Base-by-base conservation (phyloP, 2,329 filamentous ascomycete genomes). In the Tolypocladium tundrense region DNA sequence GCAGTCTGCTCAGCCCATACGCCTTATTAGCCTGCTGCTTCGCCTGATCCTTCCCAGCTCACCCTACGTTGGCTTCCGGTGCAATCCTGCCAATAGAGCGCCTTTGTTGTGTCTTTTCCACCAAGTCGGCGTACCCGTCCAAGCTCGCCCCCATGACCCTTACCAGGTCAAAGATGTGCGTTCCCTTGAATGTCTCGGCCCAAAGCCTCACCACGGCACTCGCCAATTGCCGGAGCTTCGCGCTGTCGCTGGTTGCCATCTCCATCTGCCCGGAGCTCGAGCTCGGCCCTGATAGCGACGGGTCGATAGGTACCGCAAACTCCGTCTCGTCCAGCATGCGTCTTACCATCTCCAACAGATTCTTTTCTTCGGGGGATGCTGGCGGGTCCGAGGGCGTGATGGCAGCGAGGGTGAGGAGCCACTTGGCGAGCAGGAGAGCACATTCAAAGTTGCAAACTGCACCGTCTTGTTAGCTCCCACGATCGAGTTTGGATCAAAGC, bases 301-400 rank as follows among this genome's bases (percentile, higher is more conserved):
- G 79, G 54, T 85, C 82, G 50, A 84, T 78, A 1, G 82, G 80
- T 4, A 84, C 80, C 8, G 82, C 81, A 61, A 84, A 85, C 63
- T 85, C 82, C 0, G 82, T 85, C 68, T 86, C 83, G 62, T 84
- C 80, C 13, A 86, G 72, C 76, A 85, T 82, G 31, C 78, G 76
- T 19, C 80, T 76, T 24, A 85, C 73, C 66, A 78, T 83, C 55
- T 82, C 78, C 37, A 85, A 71, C 3, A 86, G 71, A 54, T 74
- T 77, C 63, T 74, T 78, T 64, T 85, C 82, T 24, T 85, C 82
- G 0, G 69, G 67, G 0, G 79, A 77, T 9, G 76, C 73, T 4
- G 79, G 77, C 37, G 77, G 70, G 52, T 83, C 79, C 35, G 73
- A 74, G 1, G 79, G 76, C 13, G 75, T 73, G 60, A 83, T 78